phyloP scores from a whole-genome alignment of 23 red algal genomes.

The Gracilaria vermiculophylla region DNA sequence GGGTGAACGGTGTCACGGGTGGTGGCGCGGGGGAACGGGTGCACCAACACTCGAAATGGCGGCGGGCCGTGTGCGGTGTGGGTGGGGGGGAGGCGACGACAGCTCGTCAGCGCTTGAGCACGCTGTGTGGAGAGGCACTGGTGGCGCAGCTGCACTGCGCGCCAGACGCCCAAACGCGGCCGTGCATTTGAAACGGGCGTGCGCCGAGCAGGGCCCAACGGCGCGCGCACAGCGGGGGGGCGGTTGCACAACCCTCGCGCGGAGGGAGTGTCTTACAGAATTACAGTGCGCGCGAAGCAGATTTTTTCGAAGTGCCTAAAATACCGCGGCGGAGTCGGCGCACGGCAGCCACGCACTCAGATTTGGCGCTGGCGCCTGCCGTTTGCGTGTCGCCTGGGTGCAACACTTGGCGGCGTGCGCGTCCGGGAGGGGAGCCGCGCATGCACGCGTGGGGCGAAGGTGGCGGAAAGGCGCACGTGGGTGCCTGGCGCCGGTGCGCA shows the following conservation, averaged over 20 bases:
- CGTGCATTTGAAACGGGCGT: background rate
- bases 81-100: background rate
- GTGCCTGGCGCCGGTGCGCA: no score
- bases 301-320: conserved; percentile 2
- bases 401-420: no score
- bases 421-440: no score
- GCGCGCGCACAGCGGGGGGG: no score
- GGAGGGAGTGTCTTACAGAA: background rate
- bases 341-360: no score
- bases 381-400: no score
- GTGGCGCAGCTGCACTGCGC: background rate
- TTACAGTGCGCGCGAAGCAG: background rate
- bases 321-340: no score
- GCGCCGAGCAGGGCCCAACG: no score
- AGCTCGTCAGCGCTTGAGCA: background rate
- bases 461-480: no score
- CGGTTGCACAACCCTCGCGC: background rate
- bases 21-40: background rate
- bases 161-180: background rate
- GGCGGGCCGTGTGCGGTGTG: background rate
- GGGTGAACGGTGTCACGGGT: background rate
- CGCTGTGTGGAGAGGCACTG: background rate
- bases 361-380: no score
- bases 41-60: background rate
- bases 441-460: no score